Evolutionary conservation across 208 protist genomes (phyloP), one percentile per base, ranked within the genome.

Genomic region (Leishmania gerbilli): DNA sequence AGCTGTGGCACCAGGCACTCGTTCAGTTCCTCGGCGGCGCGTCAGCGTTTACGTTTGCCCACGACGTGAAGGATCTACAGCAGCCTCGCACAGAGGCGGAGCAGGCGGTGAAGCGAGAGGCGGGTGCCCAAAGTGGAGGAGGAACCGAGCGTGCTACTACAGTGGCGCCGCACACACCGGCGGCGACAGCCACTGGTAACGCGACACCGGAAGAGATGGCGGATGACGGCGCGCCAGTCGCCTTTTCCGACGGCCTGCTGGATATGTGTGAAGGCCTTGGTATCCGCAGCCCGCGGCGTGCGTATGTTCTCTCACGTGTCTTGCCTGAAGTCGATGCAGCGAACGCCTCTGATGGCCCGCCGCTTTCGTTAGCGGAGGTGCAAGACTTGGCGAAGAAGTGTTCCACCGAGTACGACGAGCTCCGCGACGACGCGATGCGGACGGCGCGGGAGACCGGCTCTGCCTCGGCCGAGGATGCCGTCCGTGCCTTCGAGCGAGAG

Each of bases 241-340:
- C 21, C 49, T 60, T 45, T 34, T 65, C 51, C 8, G 31, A 53
- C 72, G 72, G 82, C 1, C 19, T 85, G 24, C 65, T 85, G 53
- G 67, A 78, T 11, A 67, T 86, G 56, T 87, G 87, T 40, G 82
- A 87, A 27, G 76, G 83, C 58, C 82, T 90, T 49, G 81, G 84
- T 51, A 88, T 90, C 62, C 76, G 79, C 77, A 91, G 88, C n/a
- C 79, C 88, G 9, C 88, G 88, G 8, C 80, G 82, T 49, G 88
- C 79, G 40, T 91, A 87, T 71, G 84, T 91, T 21, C 77, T 85
- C 17, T 49, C 68, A 0, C 77, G 74, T 40, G 82, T 91, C 6
- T 74, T 88, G 47, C 76, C 72, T 6, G 40, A 84, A 13, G 55
- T 87, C 42, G 79, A 89, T 53, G 58, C 64, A 17, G 71, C 82